Percentiles rank a stretch among this genome's conserved stretches.
Evolutionary conservation across 768 basidiomycete genomes (phyloP).

Genomic region (Pholiota microspora): DNA sequence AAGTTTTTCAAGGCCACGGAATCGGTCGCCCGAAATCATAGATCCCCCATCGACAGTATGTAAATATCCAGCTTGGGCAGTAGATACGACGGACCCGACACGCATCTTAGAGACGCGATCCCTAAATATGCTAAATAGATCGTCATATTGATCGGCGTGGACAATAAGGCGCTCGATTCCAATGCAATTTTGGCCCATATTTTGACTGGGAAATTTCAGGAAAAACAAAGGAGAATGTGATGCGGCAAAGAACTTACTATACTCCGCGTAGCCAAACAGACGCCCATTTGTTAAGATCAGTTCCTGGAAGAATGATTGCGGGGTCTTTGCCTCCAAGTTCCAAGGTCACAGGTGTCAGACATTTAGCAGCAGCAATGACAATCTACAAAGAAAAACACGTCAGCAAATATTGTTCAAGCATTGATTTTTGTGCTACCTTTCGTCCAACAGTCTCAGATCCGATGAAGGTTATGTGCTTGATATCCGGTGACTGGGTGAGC

Average conservation of each 20-base stretch:
- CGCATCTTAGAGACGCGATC: conserved; percentile 70
- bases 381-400: conserved; percentile 45
- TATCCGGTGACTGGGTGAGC: conserved; percentile 71
- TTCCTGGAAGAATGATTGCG: conserved; percentile 82
- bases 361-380: conserved; percentile 77
- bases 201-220: conserved; percentile 56
- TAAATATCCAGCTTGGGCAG: conserved; percentile 65
- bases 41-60: conserved; percentile 80
- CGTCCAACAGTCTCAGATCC: conserved; percentile 79
- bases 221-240: neutral
- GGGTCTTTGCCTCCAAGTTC: conserved; percentile 97
- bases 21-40: conserved; percentile 78
- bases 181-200: conserved; percentile 95
- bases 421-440: conserved; percentile 41
- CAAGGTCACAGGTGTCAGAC: conserved; percentile 88
- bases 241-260: conserved; percentile 57
- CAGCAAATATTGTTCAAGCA: neutral
- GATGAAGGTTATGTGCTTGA: conserved; percentile 96
- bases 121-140: conserved; percentile 62
- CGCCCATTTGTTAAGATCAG: conserved; percentile 77
- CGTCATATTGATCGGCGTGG: conserved; percentile 73
- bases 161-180: conserved; percentile 94
- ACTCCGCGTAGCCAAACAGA: conserved; percentile 88
- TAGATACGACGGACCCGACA: conserved; percentile 72
- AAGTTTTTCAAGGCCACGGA: conserved; percentile 66